Evolutionary conservation across 768 basidiomycete species (phyloP).

Genomic region (Psilocybe tampanensis): DNA sequence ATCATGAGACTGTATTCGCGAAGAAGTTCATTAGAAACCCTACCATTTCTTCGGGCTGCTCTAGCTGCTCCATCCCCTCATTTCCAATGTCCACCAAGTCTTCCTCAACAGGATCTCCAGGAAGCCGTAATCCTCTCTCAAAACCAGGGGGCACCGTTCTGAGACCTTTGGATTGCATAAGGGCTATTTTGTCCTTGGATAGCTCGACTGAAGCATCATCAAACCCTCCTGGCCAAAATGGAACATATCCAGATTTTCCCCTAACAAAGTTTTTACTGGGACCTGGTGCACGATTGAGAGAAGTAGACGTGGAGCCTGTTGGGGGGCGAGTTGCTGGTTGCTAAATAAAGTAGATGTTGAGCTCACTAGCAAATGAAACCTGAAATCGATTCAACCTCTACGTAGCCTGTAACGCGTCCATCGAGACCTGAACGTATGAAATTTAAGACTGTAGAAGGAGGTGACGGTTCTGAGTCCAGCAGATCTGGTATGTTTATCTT

Average conservation of each 20-base stretch:
- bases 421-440: conserved; percentile 81
- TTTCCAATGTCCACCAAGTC: conserved; percentile 36
- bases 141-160: conserved; percentile 84
- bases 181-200: conserved; percentile 27
- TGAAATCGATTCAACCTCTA: conserved; percentile 54
- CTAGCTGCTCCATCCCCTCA: conserved; percentile 22
- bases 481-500: conserved; percentile 62
- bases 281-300: conserved; percentile 82
- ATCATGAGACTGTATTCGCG: not conserved
- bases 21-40: not conserved
- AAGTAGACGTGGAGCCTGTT: conserved; percentile 83
- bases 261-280: conserved; percentile 82
- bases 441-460: conserved; percentile 71
- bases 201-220: conserved; percentile 56
- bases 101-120: conserved; percentile 55
- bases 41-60: conserved; percentile 25
- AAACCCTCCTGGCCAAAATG: conserved; percentile 93
- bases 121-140: conserved; percentile 73
- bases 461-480: conserved; percentile 65
- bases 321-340: conserved; percentile 53
- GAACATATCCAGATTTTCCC: conserved; percentile 91
- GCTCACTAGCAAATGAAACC: not conserved
- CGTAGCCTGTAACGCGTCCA: conserved; percentile 80
- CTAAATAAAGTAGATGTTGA: conserved; percentile 37
- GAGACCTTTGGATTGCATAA: conserved; percentile 45